Conservation (phyloP, 1,284 basidiomycete species). For the Veloporphyrellus conicus region DNA sequence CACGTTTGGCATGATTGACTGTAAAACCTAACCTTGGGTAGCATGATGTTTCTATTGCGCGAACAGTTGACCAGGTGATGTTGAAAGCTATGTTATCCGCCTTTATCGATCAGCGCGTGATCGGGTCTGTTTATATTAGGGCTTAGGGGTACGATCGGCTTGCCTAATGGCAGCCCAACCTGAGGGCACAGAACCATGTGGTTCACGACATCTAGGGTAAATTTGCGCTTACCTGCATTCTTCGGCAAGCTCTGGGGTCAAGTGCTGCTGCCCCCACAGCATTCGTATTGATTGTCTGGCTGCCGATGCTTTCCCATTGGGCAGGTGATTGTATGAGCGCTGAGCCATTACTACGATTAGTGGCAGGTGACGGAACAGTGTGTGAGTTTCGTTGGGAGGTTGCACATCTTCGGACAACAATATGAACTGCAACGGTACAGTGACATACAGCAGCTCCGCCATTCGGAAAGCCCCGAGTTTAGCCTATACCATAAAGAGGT, state of each 20-base stretch:
- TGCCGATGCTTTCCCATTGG: neutral
- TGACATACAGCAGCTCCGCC: neutral
- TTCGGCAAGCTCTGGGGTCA: neutral
- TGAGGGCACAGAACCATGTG: too few relatives aligned
- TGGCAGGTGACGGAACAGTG: neutral
- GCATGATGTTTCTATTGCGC: too few relatives aligned
- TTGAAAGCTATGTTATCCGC: too few relatives aligned
- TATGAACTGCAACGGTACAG: too few relatives aligned
- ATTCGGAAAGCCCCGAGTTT: neutral
- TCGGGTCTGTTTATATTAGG: slow-evolving; percentile 1
- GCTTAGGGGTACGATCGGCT: neutral
- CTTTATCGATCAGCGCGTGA: neutral
- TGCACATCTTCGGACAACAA: too few relatives aligned
- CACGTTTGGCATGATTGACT: too few relatives aligned
- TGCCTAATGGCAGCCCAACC: neutral
- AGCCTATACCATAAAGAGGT: neutral
- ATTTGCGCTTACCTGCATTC: neutral
- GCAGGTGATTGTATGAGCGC: neutral
- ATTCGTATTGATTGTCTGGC: neutral
- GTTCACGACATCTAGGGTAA: neutral
- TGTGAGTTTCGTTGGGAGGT: neutral
- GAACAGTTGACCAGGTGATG: too few relatives aligned
- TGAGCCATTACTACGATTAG: neutral
- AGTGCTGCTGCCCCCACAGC: neutral
- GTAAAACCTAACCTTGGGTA: too few relatives aligned